Conservation (phyloP, 192 early-diverging fungal genomes). For the Pilaira anomala region DNA sequence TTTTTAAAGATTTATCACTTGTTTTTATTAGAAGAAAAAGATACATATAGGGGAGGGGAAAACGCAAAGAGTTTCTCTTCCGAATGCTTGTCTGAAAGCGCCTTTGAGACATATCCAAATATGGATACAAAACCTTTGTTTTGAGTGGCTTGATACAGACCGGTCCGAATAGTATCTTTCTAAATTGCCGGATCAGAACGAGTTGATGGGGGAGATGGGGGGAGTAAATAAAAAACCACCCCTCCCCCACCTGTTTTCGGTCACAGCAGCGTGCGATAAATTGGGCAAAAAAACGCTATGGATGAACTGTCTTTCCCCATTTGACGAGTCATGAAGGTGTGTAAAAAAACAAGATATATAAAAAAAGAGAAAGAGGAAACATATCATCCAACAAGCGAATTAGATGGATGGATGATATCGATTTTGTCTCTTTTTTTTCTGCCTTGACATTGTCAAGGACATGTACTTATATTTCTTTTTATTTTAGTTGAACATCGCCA, state of each 20-base stretch:
- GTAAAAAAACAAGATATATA: not conserved
- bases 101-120: too few species aligned
- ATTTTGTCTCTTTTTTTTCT: not conserved
- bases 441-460: not conserved
- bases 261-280: conserved; percentile 1
- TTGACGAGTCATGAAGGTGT: conserved; percentile 7
- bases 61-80: too few species aligned
- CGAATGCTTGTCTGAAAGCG: too few species aligned
- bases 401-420: not conserved
- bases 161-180: too few species aligned
- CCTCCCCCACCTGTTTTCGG: not conserved
- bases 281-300: not conserved
- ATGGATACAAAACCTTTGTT: too few species aligned
- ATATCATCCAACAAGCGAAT: not conserved
- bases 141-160: too few species aligned
- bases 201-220: not conserved
- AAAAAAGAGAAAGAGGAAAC: not conserved
- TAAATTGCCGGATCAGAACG: too few species aligned
- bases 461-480: not conserved
- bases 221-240: not conserved
- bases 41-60: too few species aligned
- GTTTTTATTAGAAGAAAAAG: too few species aligned
- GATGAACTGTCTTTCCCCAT: conserved; percentile 7
- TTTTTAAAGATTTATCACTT: too few species aligned
- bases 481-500: conserved; percentile 94